A percentile compares a stretch with the other conserved stretches of the same genome.
Conservation (phyloP, 169 alveolate species). For the Theileria annulata region DNA sequence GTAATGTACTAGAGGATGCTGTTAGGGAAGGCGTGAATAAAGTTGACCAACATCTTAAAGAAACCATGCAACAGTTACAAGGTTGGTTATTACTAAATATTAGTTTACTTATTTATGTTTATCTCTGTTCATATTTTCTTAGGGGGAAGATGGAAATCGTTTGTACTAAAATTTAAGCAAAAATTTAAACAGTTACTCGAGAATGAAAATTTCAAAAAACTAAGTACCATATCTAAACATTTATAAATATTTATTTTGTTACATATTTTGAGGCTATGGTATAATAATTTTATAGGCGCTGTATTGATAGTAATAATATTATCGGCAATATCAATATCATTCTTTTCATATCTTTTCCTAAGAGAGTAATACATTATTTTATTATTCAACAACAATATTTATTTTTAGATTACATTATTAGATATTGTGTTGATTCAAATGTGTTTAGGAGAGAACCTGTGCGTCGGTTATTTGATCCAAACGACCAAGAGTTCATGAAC, state of each 20-base stretch:
- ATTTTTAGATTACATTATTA: neutral
- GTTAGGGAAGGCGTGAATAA: neutral
- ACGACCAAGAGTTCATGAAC: conserved; percentile 32
- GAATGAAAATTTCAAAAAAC: conserved; percentile 5
- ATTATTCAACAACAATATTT: neutral
- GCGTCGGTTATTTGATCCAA: conserved; percentile 23
- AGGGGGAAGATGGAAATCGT: neutral
- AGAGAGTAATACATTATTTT: conserved; percentile 8
- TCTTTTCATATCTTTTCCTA: conserved; percentile 26
- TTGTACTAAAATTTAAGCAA: neutral
- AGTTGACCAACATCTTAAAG: neutral
- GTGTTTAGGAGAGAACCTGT: conserved; percentile 16
- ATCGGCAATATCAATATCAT: conserved; percentile 23
- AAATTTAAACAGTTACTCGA: neutral
- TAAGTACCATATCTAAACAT: neutral
- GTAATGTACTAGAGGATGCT: neutral
- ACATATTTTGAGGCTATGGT: neutral
- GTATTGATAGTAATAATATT: conserved; percentile 14
- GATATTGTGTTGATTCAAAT: neutral
- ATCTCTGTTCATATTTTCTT: neutral
- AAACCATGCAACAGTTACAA: neutral
- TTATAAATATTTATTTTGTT: neutral
- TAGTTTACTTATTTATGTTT: neutral
- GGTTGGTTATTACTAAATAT: neutral
- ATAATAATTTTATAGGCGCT: conserved; percentile 19